Evolutionary conservation across 2,329 filamentous ascomycete genomes (phyloP), one percentile per base, ranked within the genome.

Genomic region (Sordariomycetes sp.): DNA sequence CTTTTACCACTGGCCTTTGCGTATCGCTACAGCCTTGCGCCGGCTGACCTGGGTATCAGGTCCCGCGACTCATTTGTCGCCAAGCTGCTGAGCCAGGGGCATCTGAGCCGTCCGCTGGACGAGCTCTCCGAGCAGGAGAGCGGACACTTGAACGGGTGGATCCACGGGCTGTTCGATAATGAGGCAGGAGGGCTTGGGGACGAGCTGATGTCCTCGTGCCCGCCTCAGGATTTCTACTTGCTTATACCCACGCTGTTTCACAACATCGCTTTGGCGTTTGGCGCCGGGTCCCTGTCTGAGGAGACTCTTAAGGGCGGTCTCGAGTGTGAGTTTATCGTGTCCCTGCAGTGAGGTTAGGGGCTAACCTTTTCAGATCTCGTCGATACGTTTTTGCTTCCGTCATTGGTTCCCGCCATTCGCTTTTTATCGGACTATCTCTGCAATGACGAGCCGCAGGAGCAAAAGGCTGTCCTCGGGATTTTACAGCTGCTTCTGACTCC

Each of bases 201-300:
- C 64, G 89, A 92, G 59, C 73, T 92, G 8, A 89, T 92, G 81
- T 85, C 87, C 10, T 87, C 86, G 1, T 94, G 89, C 63, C 84
- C 85, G 1, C 89, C 89, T 1, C 88, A 91, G 65, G 84, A 90
- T 45, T 94, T 94, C 66, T 92, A 92, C 64, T 72, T 88, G 20
- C 76, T 94, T 3, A 82, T 90, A 15, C 86, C 89, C 1, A 86
- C 87, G 0, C 72, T 94, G 0, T 90, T 92, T 65, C 79, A 86
- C 62, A 86, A 90, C 62, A 89, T 86, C 50, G 80, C 90, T 0
- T 73, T 86, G 39, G 89, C 87, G 1, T 84, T 83, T 62, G 80
- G 80, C n/a, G 76, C 77, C 1, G 82, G 82, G 6, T 75, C 81
- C 48, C 69, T 95, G 4, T 79, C 79, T 1, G 80, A 89, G 52